Conservation (phyloP, 1,284 basidiomycete species). For the Xanthoconium separans region DNA sequence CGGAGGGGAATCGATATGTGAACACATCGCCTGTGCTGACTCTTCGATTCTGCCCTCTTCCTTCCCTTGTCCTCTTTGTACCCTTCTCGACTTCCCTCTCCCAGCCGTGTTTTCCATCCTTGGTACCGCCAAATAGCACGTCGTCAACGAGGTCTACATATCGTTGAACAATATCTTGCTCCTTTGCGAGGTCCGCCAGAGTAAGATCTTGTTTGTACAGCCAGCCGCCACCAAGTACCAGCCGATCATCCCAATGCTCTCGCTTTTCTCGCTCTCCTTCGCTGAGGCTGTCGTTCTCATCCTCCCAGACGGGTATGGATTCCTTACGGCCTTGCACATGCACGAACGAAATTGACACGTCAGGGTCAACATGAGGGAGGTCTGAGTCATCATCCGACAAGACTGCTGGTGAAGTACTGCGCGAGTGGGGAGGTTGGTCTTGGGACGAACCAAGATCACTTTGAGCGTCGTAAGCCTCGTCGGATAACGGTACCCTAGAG, state of each 20-base stretch:
- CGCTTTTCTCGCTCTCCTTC: conserved; percentile 56
- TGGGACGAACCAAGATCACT: conserved; percentile 56
- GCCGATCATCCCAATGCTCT: conserved; percentile 75
- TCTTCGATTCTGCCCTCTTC: conserved; percentile 44
- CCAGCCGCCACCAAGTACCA: conserved; percentile 77
- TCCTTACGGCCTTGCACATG: conserved; percentile 63
- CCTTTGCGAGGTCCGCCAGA: conserved; percentile 53
- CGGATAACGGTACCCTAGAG: conserved; percentile 61
- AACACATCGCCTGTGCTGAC: conserved; percentile 51
- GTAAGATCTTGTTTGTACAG: conserved; percentile 68
- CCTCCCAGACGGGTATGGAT: conserved; percentile 77
- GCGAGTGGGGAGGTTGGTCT: conserved; percentile 39
- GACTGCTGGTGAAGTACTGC: conserved; percentile 46
- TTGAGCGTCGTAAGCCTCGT: conserved; percentile 74
- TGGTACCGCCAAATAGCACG: conserved; percentile 63
- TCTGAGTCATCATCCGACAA: conserved; percentile 42
- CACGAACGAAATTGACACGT: conserved; percentile 65
- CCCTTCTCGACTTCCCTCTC: conserved; percentile 45
- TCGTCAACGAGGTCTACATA: conserved; percentile 76
- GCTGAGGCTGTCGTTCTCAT: conserved; percentile 49
- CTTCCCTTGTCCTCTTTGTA: conserved; percentile 38
- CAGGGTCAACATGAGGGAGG: conserved; percentile 43
- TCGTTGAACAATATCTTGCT: conserved; percentile 51
- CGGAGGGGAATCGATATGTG: conserved; percentile 24
- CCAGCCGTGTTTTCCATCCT: conserved; percentile 55